Percentiles rank a stretch among this genome's conserved stretches.
phyloP scores from a whole-genome alignment of 1,139 yeast genomes.

The Nakaseomyces kungkrabaensis region DNA sequence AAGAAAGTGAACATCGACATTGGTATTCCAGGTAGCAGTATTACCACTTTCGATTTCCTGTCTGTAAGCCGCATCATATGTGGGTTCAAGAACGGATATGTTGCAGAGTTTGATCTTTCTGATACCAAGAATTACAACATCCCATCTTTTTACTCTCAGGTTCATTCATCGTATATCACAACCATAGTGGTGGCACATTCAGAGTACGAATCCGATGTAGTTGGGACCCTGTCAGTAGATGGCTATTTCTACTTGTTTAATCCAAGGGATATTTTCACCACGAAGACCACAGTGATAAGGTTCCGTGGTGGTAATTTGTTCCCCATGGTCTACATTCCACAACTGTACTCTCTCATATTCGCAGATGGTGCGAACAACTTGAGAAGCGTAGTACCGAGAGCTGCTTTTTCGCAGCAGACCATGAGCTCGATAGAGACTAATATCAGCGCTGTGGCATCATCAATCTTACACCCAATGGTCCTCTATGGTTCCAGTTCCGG shows the following conservation, averaged over 20 bases:
- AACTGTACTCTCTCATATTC: slow-evolving; percentile 32
- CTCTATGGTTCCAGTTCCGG: slow-evolving; percentile 61
- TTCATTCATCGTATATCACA: slow-evolving; percentile 44
- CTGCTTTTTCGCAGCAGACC: slow-evolving; percentile 30
- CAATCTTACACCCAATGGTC: slow-evolving; percentile 49
- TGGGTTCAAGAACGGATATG: slow-evolving; percentile 57
- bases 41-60: slow-evolving; percentile 48
- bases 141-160: slow-evolving; percentile 39
- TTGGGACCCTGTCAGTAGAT: slow-evolving; percentile 42
- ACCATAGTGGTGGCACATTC: slow-evolving; percentile 38
- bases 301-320: slow-evolving; percentile 29
- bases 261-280: slow-evolving; percentile 35
- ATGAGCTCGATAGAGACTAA: slow-evolving; percentile 35
- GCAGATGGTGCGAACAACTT: slow-evolving; percentile 36
- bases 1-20: slow-evolving; percentile 12
- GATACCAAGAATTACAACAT: slow-evolving; percentile 11
- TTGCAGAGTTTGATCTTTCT: slow-evolving; percentile 50
- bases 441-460: slow-evolving; percentile 33
- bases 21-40: slow-evolving; percentile 26
- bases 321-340: slow-evolving; percentile 33
- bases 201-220: slow-evolving; percentile 31
- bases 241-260: slow-evolving; percentile 37
- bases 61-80: slow-evolving; percentile 42
- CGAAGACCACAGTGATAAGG: slow-evolving; percentile 30
- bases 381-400: slow-evolving; percentile 32